Conservation (phyloP, 1,284 basidiomycete species). For the Cryptococcus sp. region DNA sequence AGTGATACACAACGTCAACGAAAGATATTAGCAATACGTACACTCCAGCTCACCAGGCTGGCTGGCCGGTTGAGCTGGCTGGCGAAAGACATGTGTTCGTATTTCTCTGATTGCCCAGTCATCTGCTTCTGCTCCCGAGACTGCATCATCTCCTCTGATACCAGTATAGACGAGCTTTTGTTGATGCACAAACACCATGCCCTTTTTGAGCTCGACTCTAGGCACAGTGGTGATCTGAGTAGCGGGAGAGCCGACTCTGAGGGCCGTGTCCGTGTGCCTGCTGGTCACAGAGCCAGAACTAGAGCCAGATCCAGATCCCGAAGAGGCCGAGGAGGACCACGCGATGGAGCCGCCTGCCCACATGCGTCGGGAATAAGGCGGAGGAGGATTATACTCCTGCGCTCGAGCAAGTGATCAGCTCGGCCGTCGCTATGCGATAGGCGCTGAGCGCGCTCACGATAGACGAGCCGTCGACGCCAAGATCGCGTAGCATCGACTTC, state of each 20-base stretch:
- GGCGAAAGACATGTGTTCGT: slow-evolving; percentile 73
- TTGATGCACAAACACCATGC: slow-evolving; percentile 79
- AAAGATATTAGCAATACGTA: too few relatives aligned
- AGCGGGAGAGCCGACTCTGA: slow-evolving; percentile 63
- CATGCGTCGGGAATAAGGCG: slow-evolving; percentile 75
- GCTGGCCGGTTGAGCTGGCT: slow-evolving; percentile 1
- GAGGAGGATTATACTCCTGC: slow-evolving; percentile 59
- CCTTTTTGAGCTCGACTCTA: slow-evolving; percentile 66
- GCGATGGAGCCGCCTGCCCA: slow-evolving; percentile 75
- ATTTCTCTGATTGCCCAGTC: slow-evolving; percentile 62
- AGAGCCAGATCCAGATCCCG: slow-evolving; percentile 19
- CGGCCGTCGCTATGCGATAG: background rate
- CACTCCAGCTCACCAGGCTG: too few relatives aligned
- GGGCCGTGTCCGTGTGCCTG: slow-evolving; percentile 35
- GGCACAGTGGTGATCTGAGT: slow-evolving; percentile 60
- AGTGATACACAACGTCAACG: too few relatives aligned
- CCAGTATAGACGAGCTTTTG: slow-evolving; percentile 34
- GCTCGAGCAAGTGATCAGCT: background rate
- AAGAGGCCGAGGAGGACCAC: slow-evolving; percentile 57
- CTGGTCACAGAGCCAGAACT: slow-evolving; percentile 16
- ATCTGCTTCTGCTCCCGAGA: slow-evolving; percentile 60
- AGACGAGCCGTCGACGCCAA: slow-evolving; percentile 64
- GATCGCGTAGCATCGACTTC: slow-evolving; percentile 60
- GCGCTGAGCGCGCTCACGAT: slow-evolving; percentile 59
- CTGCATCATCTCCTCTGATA: slow-evolving; percentile 55